A percentile compares a stretch with the other conserved stretches of the same genome.
Conservation (phyloP, 2,329 filamentous ascomycete genomes). For the Fusarium vanettenii region DNA sequence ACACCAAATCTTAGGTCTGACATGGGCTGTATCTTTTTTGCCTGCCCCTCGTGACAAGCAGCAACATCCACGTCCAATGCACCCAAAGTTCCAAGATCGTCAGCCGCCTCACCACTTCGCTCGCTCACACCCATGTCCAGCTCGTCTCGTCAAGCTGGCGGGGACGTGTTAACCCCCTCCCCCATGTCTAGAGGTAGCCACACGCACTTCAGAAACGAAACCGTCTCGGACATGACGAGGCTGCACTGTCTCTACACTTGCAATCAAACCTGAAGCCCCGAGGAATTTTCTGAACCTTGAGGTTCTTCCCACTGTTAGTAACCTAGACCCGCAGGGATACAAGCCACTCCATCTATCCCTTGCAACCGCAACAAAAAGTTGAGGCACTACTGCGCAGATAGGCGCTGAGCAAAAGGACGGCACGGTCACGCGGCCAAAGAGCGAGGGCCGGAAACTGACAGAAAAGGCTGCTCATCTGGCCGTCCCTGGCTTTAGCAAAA, state of each 20-base stretch:
- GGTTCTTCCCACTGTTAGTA: not conserved
- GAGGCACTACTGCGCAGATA: not conserved
- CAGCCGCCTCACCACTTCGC: constrained; percentile 25
- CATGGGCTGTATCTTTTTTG: constrained; percentile 29
- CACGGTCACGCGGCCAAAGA: constrained; percentile 14
- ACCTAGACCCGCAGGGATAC: not conserved
- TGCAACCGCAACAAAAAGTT: constrained; percentile 16
- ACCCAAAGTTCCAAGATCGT: constrained; percentile 14
- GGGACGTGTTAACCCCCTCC: not conserved
- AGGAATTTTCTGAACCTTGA: not conserved
- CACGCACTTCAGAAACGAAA: constrained; percentile 19
- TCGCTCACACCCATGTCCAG: constrained; percentile 20
- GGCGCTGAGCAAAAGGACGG: not conserved
- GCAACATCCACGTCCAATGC: constrained; percentile 22
- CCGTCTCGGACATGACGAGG: constrained; percentile 28
- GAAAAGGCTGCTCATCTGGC: constrained; percentile 16
- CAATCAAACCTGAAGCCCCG: constrained; percentile 6
- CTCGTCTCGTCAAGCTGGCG: constrained; percentile 27
- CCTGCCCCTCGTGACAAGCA: constrained; percentile 25
- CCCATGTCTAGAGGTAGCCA: not conserved
- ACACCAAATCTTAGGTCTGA: constrained; percentile 24
- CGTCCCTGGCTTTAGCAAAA: constrained; percentile 23
- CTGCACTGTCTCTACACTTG: constrained; percentile 10
- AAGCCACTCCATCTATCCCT: constrained; percentile 1
- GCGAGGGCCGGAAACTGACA: constrained; percentile 14